phyloP scores from a whole-genome alignment of 2,329 filamentous ascomycete genomes.

The Cordyceps militaris region DNA sequence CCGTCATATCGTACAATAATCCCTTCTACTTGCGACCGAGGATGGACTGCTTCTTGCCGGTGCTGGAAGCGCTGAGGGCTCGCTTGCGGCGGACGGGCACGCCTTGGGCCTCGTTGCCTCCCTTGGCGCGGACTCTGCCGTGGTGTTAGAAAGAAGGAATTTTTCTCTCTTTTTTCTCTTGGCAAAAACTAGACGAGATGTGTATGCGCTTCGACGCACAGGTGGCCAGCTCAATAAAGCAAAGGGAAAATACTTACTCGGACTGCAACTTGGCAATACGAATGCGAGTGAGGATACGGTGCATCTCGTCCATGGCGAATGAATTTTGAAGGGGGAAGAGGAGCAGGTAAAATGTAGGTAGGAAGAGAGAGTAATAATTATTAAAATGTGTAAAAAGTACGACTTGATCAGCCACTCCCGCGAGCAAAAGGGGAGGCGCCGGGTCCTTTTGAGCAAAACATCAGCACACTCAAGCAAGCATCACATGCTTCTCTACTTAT shows the following conservation, averaged over 20 bases:
- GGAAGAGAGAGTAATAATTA: not conserved
- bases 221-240: too few species aligned
- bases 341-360: not conserved
- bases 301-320: slow-evolving; percentile 34
- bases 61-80: slow-evolving; percentile 8
- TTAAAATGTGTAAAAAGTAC: not conserved
- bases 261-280: slow-evolving; percentile 42
- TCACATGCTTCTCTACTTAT: not conserved
- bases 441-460: not conserved
- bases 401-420: not conserved
- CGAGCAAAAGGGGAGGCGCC: not conserved
- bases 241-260: too few species aligned
- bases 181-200: not conserved
- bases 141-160: not conserved
- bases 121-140: slow-evolving; percentile 8
- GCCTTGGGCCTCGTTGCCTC: slow-evolving; percentile 1
- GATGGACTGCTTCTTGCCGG: slow-evolving; percentile 3
- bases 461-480: not conserved
- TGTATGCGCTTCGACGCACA: not conserved
- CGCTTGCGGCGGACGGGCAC: slow-evolving; percentile 10
- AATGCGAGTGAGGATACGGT: slow-evolving; percentile 36
- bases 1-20: not conserved
- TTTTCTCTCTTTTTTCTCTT: too few species aligned
- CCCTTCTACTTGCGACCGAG: not conserved
- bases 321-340: not conserved